Evolutionary conservation across 495 filamentous ascomycete genomes (phyloP).

Genomic region (Talaromyces thailandensis): DNA sequence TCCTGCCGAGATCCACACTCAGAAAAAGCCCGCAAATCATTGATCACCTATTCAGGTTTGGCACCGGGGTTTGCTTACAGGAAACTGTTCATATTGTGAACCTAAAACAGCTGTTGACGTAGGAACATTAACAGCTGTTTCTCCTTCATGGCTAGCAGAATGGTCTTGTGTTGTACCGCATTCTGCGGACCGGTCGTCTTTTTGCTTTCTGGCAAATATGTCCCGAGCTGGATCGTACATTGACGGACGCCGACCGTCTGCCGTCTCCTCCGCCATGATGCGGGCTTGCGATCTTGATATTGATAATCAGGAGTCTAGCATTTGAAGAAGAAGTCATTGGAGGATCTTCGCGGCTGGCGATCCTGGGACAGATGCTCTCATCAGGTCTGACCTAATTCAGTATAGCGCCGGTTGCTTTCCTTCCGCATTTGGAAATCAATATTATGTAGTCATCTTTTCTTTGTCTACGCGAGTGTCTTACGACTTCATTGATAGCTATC

Average conservation of each 20-base stretch:
- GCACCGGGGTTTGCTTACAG: neutral
- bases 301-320: neutral
- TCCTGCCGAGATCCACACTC: constrained; percentile 4
- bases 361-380: neutral
- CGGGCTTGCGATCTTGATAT: constrained; percentile 8
- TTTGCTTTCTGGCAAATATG: constrained; percentile 12
- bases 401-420: constrained; percentile 16
- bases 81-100: neutral
- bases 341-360: neutral
- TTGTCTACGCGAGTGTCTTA: neutral
- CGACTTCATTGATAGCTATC: no score
- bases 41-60: neutral
- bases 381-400: neutral
- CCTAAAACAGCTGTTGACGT: neutral
- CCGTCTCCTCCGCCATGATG: constrained; percentile 9
- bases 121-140: neutral
- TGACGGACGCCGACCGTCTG: constrained; percentile 8
- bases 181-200: constrained; percentile 7
- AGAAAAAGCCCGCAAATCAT: constrained; percentile 4
- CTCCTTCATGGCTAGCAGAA: neutral
- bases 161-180: neutral
- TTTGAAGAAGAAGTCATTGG: neutral
- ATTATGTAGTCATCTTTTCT: no score
- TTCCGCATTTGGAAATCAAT: constrained; percentile 2
- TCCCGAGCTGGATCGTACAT: constrained; percentile 40